phyloP scores from a whole-genome alignment of 495 filamentous ascomycete genomes.

The Parachaetomium inaequale region DNA sequence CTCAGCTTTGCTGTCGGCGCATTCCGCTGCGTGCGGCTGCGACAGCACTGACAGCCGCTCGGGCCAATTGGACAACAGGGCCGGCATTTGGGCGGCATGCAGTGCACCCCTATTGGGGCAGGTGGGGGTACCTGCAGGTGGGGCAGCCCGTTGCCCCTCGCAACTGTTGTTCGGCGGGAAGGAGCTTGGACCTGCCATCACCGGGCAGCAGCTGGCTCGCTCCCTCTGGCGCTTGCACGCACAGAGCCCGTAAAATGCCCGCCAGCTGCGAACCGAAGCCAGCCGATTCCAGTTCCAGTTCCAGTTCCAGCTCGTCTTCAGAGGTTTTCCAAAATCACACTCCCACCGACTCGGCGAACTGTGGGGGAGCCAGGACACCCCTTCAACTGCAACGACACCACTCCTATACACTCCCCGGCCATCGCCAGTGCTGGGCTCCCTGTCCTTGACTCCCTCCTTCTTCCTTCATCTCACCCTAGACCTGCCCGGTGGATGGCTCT shows the following conservation, averaged over 20 bases:
- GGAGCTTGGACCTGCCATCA: slow-evolving; percentile 19
- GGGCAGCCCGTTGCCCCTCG: slow-evolving; percentile 22
- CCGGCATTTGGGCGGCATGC: too few species aligned
- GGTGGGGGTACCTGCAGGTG: slow-evolving; percentile 12
- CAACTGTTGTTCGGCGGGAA: slow-evolving; percentile 9
- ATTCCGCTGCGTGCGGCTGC: too few species aligned
- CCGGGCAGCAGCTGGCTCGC: background rate
- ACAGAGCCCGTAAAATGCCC: slow-evolving; percentile 6
- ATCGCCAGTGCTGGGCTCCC: background rate
- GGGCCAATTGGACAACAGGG: too few species aligned
- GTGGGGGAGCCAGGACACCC: slow-evolving; percentile 13
- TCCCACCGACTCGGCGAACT: slow-evolving; percentile 2
- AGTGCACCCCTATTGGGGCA: too few species aligned
- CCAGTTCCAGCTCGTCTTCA: background rate
- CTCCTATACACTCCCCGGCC: background rate
- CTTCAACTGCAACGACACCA: slow-evolving; percentile 1
- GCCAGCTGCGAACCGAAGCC: slow-evolving; percentile 9
- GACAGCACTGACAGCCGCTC: too few species aligned
- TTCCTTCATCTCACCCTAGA: background rate
- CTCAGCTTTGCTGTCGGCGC: too few species aligned
- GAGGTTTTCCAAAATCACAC: background rate
- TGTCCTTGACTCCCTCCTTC: background rate
- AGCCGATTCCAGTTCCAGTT: background rate
- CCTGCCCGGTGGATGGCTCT: slow-evolving; percentile 10
- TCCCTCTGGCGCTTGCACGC: background rate